Evolutionary conservation across 345 rosid species (phyloP).

Genomic region (Aethionema arabicum): DNA sequence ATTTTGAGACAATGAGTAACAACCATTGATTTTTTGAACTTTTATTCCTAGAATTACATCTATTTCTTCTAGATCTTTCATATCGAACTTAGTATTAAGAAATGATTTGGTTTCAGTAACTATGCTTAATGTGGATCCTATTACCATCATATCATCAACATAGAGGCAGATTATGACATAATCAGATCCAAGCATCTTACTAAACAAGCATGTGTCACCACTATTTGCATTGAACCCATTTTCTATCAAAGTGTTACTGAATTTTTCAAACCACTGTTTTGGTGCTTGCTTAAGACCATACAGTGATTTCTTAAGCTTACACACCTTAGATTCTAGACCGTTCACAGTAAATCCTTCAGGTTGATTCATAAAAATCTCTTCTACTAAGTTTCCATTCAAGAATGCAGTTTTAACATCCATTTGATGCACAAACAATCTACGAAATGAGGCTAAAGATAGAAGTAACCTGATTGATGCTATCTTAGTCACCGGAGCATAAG

Average conservation of each 20-base stretch:
- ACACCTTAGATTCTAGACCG: neutral
- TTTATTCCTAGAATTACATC: neutral
- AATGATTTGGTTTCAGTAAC: neutral
- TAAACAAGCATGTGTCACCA: neutral
- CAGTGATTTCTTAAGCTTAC: neutral
- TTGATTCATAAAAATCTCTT: neutral
- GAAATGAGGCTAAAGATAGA: no score
- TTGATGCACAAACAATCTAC: no score
- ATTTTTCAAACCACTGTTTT: neutral
- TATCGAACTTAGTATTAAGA: no score
- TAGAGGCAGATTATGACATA: neutral
- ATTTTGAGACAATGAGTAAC: neutral
- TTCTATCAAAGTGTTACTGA: neutral
- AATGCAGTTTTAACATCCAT: no score
- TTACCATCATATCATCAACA: neutral
- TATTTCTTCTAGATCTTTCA: no score
- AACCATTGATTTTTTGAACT: neutral
- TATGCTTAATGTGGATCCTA: neutral
- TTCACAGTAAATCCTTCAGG: neutral
- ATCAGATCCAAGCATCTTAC: no score
- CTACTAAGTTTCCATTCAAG: no score
- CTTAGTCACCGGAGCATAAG: no score
- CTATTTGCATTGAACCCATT: neutral
- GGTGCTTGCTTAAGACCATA: neutral
- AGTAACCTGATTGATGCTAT: no score